Conservation (phyloP, 2,329 filamentous ascomycete species). For the Fusarium transvaalense region DNA sequence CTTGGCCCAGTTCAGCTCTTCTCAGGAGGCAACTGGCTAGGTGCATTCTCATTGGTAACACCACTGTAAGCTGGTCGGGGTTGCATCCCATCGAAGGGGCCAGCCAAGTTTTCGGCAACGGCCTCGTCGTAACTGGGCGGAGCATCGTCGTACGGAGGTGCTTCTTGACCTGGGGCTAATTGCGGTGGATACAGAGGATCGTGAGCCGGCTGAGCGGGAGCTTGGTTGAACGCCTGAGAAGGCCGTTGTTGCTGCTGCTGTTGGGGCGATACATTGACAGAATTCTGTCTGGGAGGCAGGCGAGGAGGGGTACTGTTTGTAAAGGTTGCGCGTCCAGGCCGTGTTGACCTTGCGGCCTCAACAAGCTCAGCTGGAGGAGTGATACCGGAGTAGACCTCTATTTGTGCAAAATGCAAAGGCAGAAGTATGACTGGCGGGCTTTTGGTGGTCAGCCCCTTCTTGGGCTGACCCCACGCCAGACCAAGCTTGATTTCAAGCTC, state of each 20-base stretch:
- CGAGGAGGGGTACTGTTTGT: slow-evolving; percentile 50
- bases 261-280: slow-evolving; percentile 35
- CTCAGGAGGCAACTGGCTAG: slow-evolving; percentile 61
- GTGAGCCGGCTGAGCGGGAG: slow-evolving; percentile 50
- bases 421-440: slow-evolving; percentile 79
- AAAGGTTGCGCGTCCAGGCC: slow-evolving; percentile 57
- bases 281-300: slow-evolving; percentile 53
- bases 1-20: slow-evolving; percentile 51
- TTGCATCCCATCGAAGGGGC: slow-evolving; percentile 72
- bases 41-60: slow-evolving; percentile 71
- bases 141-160: slow-evolving; percentile 74
- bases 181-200: slow-evolving; percentile 72
- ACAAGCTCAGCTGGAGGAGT: slow-evolving; percentile 82
- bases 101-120: slow-evolving; percentile 79
- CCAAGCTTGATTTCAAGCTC: slow-evolving; percentile 86
- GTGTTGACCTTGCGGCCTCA: slow-evolving; percentile 62
- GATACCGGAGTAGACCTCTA: slow-evolving; percentile 90
- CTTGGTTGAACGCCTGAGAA: slow-evolving; percentile 44
- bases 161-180: slow-evolving; percentile 59
- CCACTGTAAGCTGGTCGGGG: slow-evolving; percentile 76
- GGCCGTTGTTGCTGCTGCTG: slow-evolving; percentile 38
- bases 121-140: slow-evolving; percentile 96
- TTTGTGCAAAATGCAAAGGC: slow-evolving; percentile 78
- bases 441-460: slow-evolving; percentile 46
- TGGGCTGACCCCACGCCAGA: slow-evolving; percentile 76